These are phyloP conservation scores for Trichophyton equinum DNA, from an alignment of 2,329 filamentous ascomycete genomes.

Conservation along the genomic window DNA sequence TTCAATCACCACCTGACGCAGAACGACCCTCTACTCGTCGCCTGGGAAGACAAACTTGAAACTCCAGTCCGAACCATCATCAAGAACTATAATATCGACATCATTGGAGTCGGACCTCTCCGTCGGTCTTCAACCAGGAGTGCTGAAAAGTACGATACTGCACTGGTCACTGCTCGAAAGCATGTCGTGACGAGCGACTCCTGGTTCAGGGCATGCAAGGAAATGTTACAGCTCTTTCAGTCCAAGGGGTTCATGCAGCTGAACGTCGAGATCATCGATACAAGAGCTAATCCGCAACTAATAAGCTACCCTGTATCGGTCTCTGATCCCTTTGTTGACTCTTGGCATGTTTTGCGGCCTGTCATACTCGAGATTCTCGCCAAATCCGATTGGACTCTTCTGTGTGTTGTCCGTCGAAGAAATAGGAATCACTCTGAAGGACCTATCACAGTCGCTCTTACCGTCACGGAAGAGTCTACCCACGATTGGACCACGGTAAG, in stretches of 20 bases:
- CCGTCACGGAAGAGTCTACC: not conserved
- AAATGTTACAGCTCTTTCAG: not conserved
- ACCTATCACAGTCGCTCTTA: not conserved
- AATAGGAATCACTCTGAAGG: too few species aligned
- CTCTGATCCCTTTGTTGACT: not conserved
- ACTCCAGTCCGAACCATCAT: not conserved
- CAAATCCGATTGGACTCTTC: not conserved
- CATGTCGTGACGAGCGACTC: not conserved
- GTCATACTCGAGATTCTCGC: not conserved
- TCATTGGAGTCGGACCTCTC: not conserved
- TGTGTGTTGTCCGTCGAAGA: not conserved
- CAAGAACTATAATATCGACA: not conserved
- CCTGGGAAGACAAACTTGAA: not conserved
- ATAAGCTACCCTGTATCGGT: not conserved
- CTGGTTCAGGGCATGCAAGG: not conserved
- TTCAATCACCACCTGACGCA: not conserved
- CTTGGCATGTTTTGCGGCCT: not conserved
- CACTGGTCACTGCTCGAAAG: not conserved
- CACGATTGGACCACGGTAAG: not conserved
- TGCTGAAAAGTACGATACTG: not conserved
- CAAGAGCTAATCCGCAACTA: not conserved
- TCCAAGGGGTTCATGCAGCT: not conserved
- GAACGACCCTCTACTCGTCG: not conserved
- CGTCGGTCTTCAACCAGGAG: not conserved
- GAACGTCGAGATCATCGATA: not conserved